Percentiles rank a stretch among this genome's conserved stretches.
Evolutionary conservation across 2,329 filamentous ascomycete species (phyloP).

Genomic region (Xylariaceae sp.): DNA sequence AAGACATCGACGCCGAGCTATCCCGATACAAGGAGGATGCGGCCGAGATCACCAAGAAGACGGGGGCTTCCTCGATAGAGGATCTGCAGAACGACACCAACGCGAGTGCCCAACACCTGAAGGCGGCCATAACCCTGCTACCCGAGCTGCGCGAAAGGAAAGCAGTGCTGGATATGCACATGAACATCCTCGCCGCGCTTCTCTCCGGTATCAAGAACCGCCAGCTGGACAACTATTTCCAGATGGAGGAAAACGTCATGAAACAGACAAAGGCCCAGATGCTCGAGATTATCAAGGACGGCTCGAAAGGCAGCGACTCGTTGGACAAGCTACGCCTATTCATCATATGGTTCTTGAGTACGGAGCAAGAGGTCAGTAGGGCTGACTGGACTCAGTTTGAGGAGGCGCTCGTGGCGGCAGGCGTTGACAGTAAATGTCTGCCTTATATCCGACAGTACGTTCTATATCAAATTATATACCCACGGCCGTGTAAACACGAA

Average conservation of each 20-base stretch:
- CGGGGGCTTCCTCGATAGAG: constrained; percentile 85
- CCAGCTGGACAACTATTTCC: constrained; percentile 93
- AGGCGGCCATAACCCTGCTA: constrained; percentile 87
- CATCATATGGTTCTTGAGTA: constrained; percentile 95
- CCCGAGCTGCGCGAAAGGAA: constrained; percentile 92
- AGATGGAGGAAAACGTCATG: constrained; percentile 85
- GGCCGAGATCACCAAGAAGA: constrained; percentile 89
- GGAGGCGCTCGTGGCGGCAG: constrained; percentile 70
- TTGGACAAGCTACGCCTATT: constrained; percentile 89
- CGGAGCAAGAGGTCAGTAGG: constrained; percentile 79
- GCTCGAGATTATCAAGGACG: constrained; percentile 76
- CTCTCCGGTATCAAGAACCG: constrained; percentile 82
- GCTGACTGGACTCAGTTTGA: constrained; percentile 82
- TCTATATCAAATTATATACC: neutral
- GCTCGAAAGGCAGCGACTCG: constrained; percentile 75
- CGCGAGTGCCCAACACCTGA: constrained; percentile 87
- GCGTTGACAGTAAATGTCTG: constrained; percentile 70
- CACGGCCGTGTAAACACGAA: neutral
- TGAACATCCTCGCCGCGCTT: constrained; percentile 87
- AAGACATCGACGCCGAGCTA: constrained; percentile 90
- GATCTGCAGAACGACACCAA: constrained; percentile 86
- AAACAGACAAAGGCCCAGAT: constrained; percentile 89
- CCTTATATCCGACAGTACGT: constrained; percentile 80
- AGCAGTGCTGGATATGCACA: constrained; percentile 92
- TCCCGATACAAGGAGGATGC: constrained; percentile 95